Percentiles rank a stretch among this genome's conserved stretches.
These are phyloP conservation scores for Yamadazyma epiphylla DNA, from an alignment of 1,139 yeast species.

Conservation along the genomic window DNA sequence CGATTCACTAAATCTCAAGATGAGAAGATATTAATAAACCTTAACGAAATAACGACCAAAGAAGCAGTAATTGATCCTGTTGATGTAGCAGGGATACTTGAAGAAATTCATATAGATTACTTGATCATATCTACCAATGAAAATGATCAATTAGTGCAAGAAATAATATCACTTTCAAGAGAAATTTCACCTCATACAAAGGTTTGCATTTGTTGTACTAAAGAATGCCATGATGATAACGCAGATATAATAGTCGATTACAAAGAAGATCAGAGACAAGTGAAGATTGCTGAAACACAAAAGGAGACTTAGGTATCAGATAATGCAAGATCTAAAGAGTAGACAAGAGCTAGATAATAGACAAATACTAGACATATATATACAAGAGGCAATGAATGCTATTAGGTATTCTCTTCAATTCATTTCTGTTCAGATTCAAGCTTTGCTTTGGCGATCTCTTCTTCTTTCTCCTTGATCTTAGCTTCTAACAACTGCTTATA, in stretches of 20 bases:
- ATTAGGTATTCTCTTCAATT: too few species aligned
- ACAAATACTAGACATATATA: too few species aligned
- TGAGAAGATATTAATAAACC: not conserved
- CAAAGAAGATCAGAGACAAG: not conserved
- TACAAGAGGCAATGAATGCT: too few species aligned
- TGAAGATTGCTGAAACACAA: too few species aligned
- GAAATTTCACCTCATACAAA: not conserved
- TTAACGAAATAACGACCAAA: not conserved
- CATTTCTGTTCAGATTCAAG: not conserved
- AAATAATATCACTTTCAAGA: not conserved
- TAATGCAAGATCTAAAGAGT: too few species aligned
- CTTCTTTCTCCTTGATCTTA: slow-evolving; percentile 3
- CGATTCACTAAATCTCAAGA: too few species aligned
- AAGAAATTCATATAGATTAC: not conserved
- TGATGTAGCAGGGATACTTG: not conserved
- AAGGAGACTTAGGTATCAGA: too few species aligned
- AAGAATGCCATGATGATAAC: not conserved
- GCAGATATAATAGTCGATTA: not conserved
- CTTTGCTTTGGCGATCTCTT: not conserved
- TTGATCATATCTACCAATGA: not conserved
- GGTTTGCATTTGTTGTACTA: not conserved
- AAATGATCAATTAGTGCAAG: not conserved
- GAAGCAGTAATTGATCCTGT: not conserved
- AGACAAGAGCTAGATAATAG: too few species aligned
- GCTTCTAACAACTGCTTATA: slow-evolving; percentile 8